Percentiles rank a stretch among this genome's conserved stretches.
phyloP scores from a whole-genome alignment of 441 rosid genomes.

The Hura crepitans region DNA sequence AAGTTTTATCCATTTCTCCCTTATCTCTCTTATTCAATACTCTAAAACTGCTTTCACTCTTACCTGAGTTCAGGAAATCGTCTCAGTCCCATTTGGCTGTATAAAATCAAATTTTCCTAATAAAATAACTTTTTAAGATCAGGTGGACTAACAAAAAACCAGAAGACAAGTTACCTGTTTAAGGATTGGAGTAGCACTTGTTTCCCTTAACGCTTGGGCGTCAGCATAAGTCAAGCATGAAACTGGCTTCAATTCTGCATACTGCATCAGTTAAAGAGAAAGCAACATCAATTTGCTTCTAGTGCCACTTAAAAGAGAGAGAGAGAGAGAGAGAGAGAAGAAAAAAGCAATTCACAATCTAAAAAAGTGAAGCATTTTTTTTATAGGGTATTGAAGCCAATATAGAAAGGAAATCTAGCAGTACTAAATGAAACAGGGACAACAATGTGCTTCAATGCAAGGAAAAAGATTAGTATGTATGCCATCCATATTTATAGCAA shows the following conservation, averaged over 20 bases:
- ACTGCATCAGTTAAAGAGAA: slow-evolving; percentile 39
- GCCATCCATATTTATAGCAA: not conserved
- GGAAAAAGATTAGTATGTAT: not conserved
- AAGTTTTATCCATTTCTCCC: not conserved
- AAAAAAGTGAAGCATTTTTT: not conserved
- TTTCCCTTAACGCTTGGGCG: slow-evolving; percentile 67
- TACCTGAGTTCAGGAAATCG: not conserved
- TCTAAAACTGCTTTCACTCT: not conserved
- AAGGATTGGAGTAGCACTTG: slow-evolving; percentile 75
- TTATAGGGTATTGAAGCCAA: not conserved
- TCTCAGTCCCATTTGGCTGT: not conserved
- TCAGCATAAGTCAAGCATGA: slow-evolving; percentile 82
- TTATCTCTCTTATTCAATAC: not conserved
- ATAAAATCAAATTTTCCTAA: not conserved
- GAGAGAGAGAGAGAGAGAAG: too few relatives aligned
- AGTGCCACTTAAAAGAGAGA: not conserved
- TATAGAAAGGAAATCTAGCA: not conserved
- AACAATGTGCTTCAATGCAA: not conserved
- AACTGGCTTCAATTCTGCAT: slow-evolving; percentile 93
- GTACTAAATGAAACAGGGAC: slow-evolving; percentile 2
- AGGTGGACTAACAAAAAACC: not conserved
- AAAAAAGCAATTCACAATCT: not conserved
- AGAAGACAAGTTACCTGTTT: slow-evolving; percentile 57
- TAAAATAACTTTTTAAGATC: not conserved
- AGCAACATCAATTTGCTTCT: not conserved